Evolutionary conservation across 176 grass and related monocot species (phyloP).

Genomic region (Aegilops sharonensis): DNA sequence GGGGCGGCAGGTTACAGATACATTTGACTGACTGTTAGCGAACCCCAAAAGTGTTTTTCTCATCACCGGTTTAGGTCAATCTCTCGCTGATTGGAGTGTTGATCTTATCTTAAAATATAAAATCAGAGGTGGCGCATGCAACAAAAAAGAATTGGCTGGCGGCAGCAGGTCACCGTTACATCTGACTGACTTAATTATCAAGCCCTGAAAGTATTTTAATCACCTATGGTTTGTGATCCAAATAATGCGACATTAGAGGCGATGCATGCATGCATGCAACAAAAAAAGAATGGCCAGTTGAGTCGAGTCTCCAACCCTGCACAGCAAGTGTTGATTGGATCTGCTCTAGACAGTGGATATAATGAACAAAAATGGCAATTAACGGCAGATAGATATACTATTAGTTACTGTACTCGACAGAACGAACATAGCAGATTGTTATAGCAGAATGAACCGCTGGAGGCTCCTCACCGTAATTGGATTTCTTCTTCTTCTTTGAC

Average conservation of each 20-base stretch:
- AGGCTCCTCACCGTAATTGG: constrained; percentile 8
- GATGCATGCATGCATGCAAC: too few species aligned
- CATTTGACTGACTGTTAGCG: background rate
- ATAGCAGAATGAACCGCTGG: background rate
- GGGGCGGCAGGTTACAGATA: background rate
- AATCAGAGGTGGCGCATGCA: too few species aligned
- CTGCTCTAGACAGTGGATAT: background rate
- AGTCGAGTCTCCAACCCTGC: background rate
- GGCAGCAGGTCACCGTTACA: too few species aligned
- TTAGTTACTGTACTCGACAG: background rate
- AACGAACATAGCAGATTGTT: background rate
- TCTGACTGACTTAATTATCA: background rate
- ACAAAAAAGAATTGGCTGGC: too few species aligned
- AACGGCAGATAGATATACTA: background rate
- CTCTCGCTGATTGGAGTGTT: too few species aligned
- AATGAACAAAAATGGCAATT: background rate
- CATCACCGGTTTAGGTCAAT: background rate
- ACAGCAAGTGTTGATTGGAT: background rate
- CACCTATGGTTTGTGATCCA: background rate
- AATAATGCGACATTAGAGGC: background rate
- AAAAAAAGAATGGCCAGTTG: background rate
- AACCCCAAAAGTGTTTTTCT: background rate
- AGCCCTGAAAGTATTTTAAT: background rate
- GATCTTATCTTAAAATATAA: too few species aligned
- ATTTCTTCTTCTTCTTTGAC: constrained; percentile 41